A percentile compares a stretch with the other conserved stretches of the same genome.
Evolutionary conservation across 352 stramenopile genomes (phyloP).

Genomic region (Pythium scleroteichum): DNA sequence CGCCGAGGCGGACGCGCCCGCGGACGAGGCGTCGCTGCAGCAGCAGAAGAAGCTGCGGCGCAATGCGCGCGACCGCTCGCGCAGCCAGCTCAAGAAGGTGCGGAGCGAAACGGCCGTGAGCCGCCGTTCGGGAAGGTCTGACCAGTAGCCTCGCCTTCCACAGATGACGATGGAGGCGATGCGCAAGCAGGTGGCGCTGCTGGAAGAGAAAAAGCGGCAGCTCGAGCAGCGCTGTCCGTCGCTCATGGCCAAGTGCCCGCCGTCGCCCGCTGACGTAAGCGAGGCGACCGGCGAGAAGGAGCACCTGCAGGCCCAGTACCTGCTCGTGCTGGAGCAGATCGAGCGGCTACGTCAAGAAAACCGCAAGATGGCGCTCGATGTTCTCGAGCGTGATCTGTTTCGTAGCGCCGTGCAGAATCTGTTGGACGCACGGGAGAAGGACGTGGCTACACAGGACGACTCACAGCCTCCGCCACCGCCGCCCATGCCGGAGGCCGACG

Average conservation of each 20-base stretch:
- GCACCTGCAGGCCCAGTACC: conserved; percentile 38
- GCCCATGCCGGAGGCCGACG: conserved; percentile 31
- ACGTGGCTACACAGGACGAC: not conserved
- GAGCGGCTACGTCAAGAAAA: conserved; percentile 49
- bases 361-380: conserved; percentile 35
- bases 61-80: conserved; percentile 63
- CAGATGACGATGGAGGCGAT: conserved; percentile 52
- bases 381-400: conserved; percentile 51
- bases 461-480: conserved; percentile 14
- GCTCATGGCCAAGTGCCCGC: conserved; percentile 7
- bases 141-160: not conserved
- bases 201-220: conserved; percentile 49
- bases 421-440: conserved; percentile 40
- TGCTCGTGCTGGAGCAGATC: conserved; percentile 44
- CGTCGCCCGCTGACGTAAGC: conserved; percentile 4
- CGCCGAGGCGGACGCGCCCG: not conserved
- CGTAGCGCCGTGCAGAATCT: conserved; percentile 58
- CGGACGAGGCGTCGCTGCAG: not conserved
- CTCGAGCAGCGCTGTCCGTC: conserved; percentile 21
- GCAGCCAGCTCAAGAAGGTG: conserved; percentile 57
- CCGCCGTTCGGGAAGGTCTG: too few relatives aligned
- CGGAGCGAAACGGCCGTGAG: not conserved
- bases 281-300: conserved; percentile 1
- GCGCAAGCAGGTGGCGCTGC: conserved; percentile 39
- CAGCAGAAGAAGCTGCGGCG: conserved; percentile 27